Percentiles rank a stretch among this genome's conserved stretches.
phyloP scores from a whole-genome alignment of 768 basidiomycete species.

The Lactifluus hygrophoroides region DNA sequence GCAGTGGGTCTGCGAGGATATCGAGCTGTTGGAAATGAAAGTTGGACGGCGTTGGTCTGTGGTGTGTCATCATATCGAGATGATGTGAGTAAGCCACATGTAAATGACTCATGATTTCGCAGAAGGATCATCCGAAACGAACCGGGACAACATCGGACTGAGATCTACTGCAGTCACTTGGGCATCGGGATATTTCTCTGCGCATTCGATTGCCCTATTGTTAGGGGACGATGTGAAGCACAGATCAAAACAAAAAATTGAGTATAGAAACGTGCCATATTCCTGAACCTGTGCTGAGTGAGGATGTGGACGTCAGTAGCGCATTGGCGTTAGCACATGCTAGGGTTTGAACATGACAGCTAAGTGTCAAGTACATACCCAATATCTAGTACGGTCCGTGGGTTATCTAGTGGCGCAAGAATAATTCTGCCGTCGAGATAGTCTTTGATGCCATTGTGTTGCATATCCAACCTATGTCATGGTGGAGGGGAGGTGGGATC shows the following conservation, averaged over 20 bases:
- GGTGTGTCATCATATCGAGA: too few relatives aligned
- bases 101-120: too few relatives aligned
- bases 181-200: constrained; percentile 13
- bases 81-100: not conserved
- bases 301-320: too few relatives aligned
- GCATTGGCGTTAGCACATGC: too few relatives aligned
- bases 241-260: not conserved
- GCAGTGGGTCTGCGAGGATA: too few relatives aligned
- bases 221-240: too few relatives aligned
- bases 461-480: constrained; percentile 19
- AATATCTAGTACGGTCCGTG: constrained; percentile 22
- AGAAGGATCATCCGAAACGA: not conserved
- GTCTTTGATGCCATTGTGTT: constrained; percentile 22
- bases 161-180: constrained; percentile 22
- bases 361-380: constrained; percentile 20
- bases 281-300: too few relatives aligned
- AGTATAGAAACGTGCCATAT: too few relatives aligned
- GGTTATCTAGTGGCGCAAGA: constrained; percentile 18
- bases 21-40: constrained; percentile 21
- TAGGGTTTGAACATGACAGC: not conserved
- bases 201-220: constrained; percentile 25
- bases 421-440: too few relatives aligned
- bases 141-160: constrained; percentile 20
- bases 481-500: too few relatives aligned
- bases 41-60: constrained; percentile 18